Evolutionary conservation across 2,329 filamentous ascomycete species (phyloP).

Genomic region (Reticulascus tulasneorum): DNA sequence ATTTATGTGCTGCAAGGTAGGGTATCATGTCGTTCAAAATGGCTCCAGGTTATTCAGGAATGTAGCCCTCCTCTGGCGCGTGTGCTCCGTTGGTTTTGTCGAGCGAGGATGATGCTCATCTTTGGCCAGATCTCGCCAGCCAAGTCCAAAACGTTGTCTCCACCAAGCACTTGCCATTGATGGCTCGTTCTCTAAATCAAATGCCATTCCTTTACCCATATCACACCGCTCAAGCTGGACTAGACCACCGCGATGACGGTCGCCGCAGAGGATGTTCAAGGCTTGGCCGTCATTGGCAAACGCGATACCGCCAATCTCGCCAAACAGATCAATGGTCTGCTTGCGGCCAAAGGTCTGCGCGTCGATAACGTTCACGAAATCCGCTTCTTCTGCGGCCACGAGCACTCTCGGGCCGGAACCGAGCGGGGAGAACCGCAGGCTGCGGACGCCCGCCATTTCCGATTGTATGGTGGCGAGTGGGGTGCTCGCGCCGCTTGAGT

Average conservation of each 20-base stretch:
- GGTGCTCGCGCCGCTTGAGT: constrained; percentile 41
- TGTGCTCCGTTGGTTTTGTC: no score
- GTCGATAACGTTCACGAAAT: constrained; percentile 68
- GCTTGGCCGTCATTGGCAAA: constrained; percentile 65
- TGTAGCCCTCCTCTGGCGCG: constrained; percentile 1
- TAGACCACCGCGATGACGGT: constrained; percentile 62
- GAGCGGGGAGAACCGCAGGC: constrained; percentile 66
- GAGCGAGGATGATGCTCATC: no score
- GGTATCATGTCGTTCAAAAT: constrained; percentile 16
- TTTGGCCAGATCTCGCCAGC: no score
- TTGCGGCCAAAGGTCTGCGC: constrained; percentile 59
- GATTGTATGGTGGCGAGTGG: constrained; percentile 55
- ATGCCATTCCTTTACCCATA: constrained; percentile 16
- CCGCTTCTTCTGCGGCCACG: constrained; percentile 71
- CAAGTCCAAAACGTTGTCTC: no score
- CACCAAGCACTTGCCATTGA: constrained; percentile 5
- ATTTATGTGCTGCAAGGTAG: constrained; percentile 7
- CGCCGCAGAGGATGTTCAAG: constrained; percentile 65
- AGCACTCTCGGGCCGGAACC: constrained; percentile 65
- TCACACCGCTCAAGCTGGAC: constrained; percentile 55
- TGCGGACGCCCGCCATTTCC: constrained; percentile 66
- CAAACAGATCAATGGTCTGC: constrained; percentile 71
- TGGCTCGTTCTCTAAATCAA: neutral
- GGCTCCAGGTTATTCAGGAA: constrained; percentile 17
- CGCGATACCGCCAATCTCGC: constrained; percentile 66